A percentile compares a stretch with the other conserved stretches of the same genome.
Evolutionary conservation across 805 yeast genomes (phyloP).

Genomic region (Yamadazyma tumulicola): DNA sequence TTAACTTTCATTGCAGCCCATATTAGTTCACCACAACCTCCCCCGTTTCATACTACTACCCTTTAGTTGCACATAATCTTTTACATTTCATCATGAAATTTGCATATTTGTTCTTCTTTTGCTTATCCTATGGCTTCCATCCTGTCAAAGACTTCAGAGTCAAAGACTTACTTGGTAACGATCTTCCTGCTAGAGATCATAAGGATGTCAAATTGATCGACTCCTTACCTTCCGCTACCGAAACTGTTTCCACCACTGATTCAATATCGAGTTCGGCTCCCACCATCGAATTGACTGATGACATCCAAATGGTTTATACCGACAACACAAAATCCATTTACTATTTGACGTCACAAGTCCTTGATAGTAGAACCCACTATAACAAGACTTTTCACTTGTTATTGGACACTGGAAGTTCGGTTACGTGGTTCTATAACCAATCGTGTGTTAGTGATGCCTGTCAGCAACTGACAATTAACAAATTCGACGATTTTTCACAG

Average conservation of each 20-base stretch:
- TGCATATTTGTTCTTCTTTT: background rate
- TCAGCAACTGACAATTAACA: constrained; percentile 19
- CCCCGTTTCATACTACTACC: background rate
- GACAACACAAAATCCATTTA: constrained; percentile 20
- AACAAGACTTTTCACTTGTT: constrained; percentile 47
- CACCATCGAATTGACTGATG: constrained; percentile 12
- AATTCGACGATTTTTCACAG: constrained; percentile 19
- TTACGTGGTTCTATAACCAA: constrained; percentile 58
- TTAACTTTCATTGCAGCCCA: too few relatives aligned
- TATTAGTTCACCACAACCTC: too few relatives aligned
- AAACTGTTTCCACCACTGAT: constrained; percentile 10
- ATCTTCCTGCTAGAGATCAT: background rate
- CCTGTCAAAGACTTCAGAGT: constrained; percentile 19
- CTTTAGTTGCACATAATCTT: too few relatives aligned
- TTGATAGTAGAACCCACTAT: constrained; percentile 19
- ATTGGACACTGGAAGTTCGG: constrained; percentile 64
- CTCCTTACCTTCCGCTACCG: constrained; percentile 7
- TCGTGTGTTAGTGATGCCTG: constrained; percentile 48
- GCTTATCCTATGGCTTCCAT: constrained; percentile 10
- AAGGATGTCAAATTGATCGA: constrained; percentile 2
- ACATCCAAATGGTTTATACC: constrained; percentile 18
- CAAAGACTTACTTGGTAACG: constrained; percentile 5
- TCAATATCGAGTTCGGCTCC: constrained; percentile 13
- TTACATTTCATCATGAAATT: constrained; percentile 1
- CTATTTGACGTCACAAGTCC: constrained; percentile 15